Conservation (phyloP, 192 early-diverging fungal genomes). For the Gonapodya sp. region DNA sequence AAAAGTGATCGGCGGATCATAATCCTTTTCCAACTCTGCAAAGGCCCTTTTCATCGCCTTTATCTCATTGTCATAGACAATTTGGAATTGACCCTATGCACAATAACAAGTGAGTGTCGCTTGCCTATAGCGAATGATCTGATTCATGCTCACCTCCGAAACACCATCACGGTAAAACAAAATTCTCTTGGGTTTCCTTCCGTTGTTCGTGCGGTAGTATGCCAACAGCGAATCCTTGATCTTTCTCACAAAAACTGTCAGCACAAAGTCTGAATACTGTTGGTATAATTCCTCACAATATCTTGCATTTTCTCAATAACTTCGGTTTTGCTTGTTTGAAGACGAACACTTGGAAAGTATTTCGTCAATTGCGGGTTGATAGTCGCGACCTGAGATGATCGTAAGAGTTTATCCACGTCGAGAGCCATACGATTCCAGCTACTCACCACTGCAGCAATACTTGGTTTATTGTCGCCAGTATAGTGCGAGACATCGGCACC, state of each 20-base stretch:
- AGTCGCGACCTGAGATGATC: neutral
- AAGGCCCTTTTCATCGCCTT: slow-evolving; percentile 58
- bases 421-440: neutral
- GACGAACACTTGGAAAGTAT: neutral
- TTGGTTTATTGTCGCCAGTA: neutral
- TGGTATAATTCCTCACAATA: too few relatives aligned
- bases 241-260: slow-evolving; percentile 15
- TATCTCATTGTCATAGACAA: slow-evolving; percentile 68
- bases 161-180: slow-evolving; percentile 64
- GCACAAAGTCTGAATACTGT: too few relatives aligned
- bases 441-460: neutral
- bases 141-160: slow-evolving; percentile 39
- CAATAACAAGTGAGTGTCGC: neutral
- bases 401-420: too few relatives aligned
- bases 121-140: neutral
- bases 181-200: slow-evolving; percentile 62
- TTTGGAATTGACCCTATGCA: slow-evolving; percentile 52
- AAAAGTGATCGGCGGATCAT: slow-evolving; percentile 74
- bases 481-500: neutral
- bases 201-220: slow-evolving; percentile 83
- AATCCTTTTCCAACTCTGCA: slow-evolving; percentile 46
- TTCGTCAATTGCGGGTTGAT: neutral
- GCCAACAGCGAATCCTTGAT: slow-evolving; percentile 92
- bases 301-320: neutral
- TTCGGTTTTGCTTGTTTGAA: neutral